Percentiles rank a stretch among this genome's conserved stretches.
Evolutionary conservation across 148 eudicot genomes (phyloP).

Genomic region (Vaccinium myrtillus): DNA sequence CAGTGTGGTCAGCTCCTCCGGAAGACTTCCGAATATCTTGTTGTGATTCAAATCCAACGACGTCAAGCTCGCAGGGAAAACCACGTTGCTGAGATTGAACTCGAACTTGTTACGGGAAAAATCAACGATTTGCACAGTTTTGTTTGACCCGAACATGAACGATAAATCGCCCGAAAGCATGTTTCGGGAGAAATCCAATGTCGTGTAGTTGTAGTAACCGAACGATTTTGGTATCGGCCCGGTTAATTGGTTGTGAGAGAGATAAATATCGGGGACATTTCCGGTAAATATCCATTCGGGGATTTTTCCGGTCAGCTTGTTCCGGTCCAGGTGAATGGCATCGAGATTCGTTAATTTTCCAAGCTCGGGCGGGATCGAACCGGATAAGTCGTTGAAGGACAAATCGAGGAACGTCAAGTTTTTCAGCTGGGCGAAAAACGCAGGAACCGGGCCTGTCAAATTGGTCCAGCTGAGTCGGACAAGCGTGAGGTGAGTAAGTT

Average conservation of each 20-base stretch:
- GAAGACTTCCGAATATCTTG: conserved; percentile 37
- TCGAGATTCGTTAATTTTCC: conserved; percentile 24
- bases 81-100: conserved; percentile 40
- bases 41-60: conserved; percentile 48
- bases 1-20: conserved; percentile 24
- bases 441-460: conserved; percentile 47
- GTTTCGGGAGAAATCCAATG: conserved; percentile 33
- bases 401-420: conserved; percentile 30
- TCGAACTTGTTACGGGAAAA: conserved; percentile 36
- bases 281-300: conserved; percentile 20
- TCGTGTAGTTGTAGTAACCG: conserved; percentile 26
- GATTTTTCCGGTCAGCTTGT: conserved; percentile 48
- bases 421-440: conserved; percentile 31
- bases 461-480: conserved; percentile 32
- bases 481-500: conserved; percentile 26
- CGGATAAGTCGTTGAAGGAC: conserved; percentile 34
- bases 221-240: conserved; percentile 47
- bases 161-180: conserved; percentile 40
- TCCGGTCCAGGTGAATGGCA: conserved; percentile 30
- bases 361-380: conserved; percentile 44
- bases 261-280: conserved; percentile 7
- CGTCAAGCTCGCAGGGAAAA: conserved; percentile 25
- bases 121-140: conserved; percentile 16
- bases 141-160: conserved; percentile 43
- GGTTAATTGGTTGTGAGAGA: conserved; percentile 37